phyloP scores from a whole-genome alignment of 768 basidiomycete species.

The Suillus placidus region DNA sequence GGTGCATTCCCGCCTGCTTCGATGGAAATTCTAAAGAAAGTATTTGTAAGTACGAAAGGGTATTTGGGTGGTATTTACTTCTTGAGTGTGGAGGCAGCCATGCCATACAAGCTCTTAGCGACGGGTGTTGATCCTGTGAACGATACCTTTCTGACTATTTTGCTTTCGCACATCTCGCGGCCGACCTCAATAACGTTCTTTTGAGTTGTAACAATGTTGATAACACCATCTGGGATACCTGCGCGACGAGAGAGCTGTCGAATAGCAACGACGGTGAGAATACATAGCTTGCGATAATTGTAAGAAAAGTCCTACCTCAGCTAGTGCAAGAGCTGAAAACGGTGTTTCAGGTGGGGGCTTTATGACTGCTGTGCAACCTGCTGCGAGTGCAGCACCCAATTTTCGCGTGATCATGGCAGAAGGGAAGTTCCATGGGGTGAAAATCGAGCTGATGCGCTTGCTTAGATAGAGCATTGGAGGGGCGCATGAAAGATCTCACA shows the following conservation, averaged over 20 bases:
- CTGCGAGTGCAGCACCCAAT: slow-evolving; percentile 85
- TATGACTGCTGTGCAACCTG: slow-evolving; percentile 95
- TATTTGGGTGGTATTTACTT: slow-evolving; percentile 52
- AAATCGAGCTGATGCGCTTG: slow-evolving; percentile 55
- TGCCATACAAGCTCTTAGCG: slow-evolving; percentile 72
- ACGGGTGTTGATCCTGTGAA: slow-evolving; percentile 90
- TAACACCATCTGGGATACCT: slow-evolving; percentile 93
- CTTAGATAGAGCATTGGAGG: slow-evolving; percentile 1
- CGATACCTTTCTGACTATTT: slow-evolving; percentile 81
- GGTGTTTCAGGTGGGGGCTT: slow-evolving; percentile 97
- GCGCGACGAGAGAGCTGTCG: slow-evolving; percentile 77
- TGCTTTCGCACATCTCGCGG: slow-evolving; percentile 91
- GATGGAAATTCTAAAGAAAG: slow-evolving; percentile 54
- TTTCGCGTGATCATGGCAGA: slow-evolving; percentile 95
- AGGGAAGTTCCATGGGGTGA: slow-evolving; percentile 94
- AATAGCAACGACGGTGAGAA: background rate
- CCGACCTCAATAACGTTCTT: slow-evolving; percentile 87
- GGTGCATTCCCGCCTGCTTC: slow-evolving; percentile 96
- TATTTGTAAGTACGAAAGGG: slow-evolving; percentile 8
- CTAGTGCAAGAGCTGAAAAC: slow-evolving; percentile 87
- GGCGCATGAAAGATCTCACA: slow-evolving; percentile 37
- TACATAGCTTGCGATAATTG: background rate
- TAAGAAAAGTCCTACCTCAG: slow-evolving; percentile 60
- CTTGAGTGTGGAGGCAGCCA: slow-evolving; percentile 79
- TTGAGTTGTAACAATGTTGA: slow-evolving; percentile 91